Evolutionary conservation across 805 yeast species (phyloP), one percentile per base, ranked within the genome.

Genomic region (Cyberlindnera bimundalis): DNA sequence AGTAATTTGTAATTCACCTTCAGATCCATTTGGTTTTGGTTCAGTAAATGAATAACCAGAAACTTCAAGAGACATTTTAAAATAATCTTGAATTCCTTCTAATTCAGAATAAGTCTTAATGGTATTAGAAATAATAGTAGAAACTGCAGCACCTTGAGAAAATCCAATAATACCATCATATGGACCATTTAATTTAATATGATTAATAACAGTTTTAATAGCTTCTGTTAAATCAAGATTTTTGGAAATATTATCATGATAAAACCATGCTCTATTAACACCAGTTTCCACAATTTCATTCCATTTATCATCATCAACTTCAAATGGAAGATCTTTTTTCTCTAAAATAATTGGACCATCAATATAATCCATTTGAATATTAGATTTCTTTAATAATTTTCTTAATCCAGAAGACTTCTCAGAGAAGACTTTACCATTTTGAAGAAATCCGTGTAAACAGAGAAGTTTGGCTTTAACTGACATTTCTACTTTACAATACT

Each of bases 371-470:
- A 87, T 71, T 53, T 84, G 87, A 51, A 81, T 77, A 34, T 86
- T 80, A 25, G 76, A 68, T 45, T 68, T 68, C 55, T 76, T 73
- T 45, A 93, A 66, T 32, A 79, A 74, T 55, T 93, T 91, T 48
- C 98, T 73, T 20, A 91, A 72, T 3, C 95, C 97, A 2, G 95
- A 81, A 0, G 96, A 81, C 61, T 93, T 91, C 52, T 84, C 86
- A 40, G 95, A 83, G 64, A 91, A 91, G 12, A 82, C 72, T 30
- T 82, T 73, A 6, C 91, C 91, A 47, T 81, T 83, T 68, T 91
- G 96, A 13, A 90, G 78, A 62, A 81, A 89, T 0, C 99, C 98
- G 51, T 91, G 99, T 21, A 93, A 67, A 62, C 93, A 91, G n/a
- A 91, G 68, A 20, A 91, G 27, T n/a, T 32, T 32, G 7, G 35